Percentiles rank a stretch among this genome's conserved stretches.
Conservation (phyloP, 2,329 filamentous ascomycete genomes). For the Cercospora nicotianae region DNA sequence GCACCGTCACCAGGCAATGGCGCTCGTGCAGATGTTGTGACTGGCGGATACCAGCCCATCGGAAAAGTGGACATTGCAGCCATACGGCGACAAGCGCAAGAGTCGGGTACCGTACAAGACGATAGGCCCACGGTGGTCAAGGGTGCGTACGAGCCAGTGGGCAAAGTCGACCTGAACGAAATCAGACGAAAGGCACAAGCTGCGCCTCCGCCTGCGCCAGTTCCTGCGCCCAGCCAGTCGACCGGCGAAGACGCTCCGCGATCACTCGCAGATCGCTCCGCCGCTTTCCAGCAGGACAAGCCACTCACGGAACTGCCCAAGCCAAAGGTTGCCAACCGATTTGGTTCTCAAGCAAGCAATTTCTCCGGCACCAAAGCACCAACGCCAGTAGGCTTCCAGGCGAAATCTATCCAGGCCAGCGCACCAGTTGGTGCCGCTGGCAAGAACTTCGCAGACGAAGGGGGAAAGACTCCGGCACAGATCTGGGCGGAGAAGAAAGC, state of each 20-base stretch:
- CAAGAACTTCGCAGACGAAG: slow-evolving; percentile 90
- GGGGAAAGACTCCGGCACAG: slow-evolving; percentile 94
- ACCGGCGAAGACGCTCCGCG: slow-evolving; percentile 54
- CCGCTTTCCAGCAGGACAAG: slow-evolving; percentile 72
- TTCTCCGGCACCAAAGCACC: slow-evolving; percentile 91
- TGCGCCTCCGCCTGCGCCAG: slow-evolving; percentile 32
- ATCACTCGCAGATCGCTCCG: slow-evolving; percentile 71
- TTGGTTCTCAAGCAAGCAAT: slow-evolving; percentile 64
- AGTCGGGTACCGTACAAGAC: slow-evolving; percentile 59
- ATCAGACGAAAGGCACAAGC: slow-evolving; percentile 82
- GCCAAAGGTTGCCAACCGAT: slow-evolving; percentile 91
- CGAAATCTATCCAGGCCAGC: slow-evolving; percentile 55
- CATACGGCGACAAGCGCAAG: slow-evolving; percentile 72
- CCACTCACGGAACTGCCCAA: slow-evolving; percentile 86
- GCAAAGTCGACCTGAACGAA: slow-evolving; percentile 95
- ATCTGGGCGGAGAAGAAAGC: slow-evolving; percentile 98
- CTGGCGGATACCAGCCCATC: slow-evolving; percentile 85
- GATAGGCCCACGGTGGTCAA: slow-evolving; percentile 83
- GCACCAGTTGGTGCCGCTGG: slow-evolving; percentile 76
- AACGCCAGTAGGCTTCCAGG: slow-evolving; percentile 66
- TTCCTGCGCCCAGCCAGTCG: slow-evolving; percentile 47
- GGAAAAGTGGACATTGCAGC: slow-evolving; percentile 98
- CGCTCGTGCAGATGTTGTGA: slow-evolving; percentile 64
- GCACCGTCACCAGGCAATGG: slow-evolving; percentile 49
- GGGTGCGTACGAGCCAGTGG: slow-evolving; percentile 89